These are phyloP conservation scores for Dactylis glomerata DNA, from an alignment of 176 grass and related monocot species.

Conservation along the genomic window DNA sequence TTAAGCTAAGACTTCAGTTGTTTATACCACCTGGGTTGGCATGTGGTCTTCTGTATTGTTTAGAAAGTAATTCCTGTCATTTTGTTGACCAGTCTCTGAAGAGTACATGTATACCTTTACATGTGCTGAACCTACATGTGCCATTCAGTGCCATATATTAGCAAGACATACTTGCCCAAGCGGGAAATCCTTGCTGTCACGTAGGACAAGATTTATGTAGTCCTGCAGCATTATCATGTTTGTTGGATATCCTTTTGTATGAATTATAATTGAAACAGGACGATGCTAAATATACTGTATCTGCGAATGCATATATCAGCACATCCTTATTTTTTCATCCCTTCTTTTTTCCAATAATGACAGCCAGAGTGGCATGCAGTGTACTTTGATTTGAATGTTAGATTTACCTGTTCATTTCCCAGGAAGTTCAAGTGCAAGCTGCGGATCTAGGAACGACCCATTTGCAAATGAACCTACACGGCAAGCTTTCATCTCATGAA, in stretches of 20 bases:
- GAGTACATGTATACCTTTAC: slow-evolving; percentile 3
- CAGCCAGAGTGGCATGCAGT: neutral
- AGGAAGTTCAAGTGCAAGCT: slow-evolving; percentile 47
- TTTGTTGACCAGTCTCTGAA: slow-evolving; percentile 32
- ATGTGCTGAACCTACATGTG: slow-evolving; percentile 26
- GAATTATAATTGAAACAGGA: neutral
- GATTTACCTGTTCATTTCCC: slow-evolving; percentile 18
- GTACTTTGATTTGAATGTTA: neutral
- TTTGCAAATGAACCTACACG: slow-evolving; percentile 16
- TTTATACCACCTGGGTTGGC: neutral
- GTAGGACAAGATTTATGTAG: neutral
- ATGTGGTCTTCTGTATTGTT: slow-evolving; percentile 2
- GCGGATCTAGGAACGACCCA: slow-evolving; percentile 15
- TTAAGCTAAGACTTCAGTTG: neutral
- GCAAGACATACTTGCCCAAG: slow-evolving; percentile 1
- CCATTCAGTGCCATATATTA: slow-evolving; percentile 15
- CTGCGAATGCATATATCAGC: neutral
- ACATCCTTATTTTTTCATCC: neutral
- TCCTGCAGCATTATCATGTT: neutral
- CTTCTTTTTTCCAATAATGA: slow-evolving; percentile 9
- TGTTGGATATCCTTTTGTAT: neutral
- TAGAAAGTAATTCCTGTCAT: slow-evolving; percentile 8
- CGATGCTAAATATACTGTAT: neutral
- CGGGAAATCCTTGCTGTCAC: slow-evolving; percentile 5
- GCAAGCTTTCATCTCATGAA: slow-evolving; percentile 24